Percentiles rank a stretch among this genome's conserved stretches.
Conservation (phyloP, 2,329 filamentous ascomycete species). For the Cladophialophora immunda region DNA sequence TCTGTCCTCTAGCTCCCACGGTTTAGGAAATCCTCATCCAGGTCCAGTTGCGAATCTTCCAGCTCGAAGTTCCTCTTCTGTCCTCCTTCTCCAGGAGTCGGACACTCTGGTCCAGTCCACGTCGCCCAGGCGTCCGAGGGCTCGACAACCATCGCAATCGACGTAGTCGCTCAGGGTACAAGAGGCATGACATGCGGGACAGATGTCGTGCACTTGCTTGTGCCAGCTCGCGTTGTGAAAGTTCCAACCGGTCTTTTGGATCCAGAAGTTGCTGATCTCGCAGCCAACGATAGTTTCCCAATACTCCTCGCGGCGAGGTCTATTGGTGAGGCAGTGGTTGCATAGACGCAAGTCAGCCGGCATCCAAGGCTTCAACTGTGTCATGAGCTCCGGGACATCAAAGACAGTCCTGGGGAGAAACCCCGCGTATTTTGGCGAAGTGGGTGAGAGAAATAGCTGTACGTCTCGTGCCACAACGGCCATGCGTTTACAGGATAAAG, state of each 20-base stretch:
- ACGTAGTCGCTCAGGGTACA: slow-evolving; percentile 40
- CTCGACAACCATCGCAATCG: slow-evolving; percentile 41
- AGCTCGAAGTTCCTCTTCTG: slow-evolving; percentile 34
- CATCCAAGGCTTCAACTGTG: slow-evolving; percentile 38
- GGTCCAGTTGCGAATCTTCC: slow-evolving; percentile 32
- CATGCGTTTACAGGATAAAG: slow-evolving; percentile 42
- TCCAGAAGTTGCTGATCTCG: slow-evolving; percentile 38
- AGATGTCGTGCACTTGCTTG: slow-evolving; percentile 41
- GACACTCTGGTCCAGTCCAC: slow-evolving; percentile 40
- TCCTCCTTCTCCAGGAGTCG: slow-evolving; percentile 33
- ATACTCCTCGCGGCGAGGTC: slow-evolving; percentile 36
- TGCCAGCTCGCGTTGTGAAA: slow-evolving; percentile 40
- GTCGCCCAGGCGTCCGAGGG: slow-evolving; percentile 40
- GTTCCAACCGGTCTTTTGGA: slow-evolving; percentile 40
- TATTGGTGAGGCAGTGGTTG: slow-evolving; percentile 41
- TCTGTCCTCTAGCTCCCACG: background rate
- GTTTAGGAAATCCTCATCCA: background rate
- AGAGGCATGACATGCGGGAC: slow-evolving; percentile 37
- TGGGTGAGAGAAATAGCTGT: slow-evolving; percentile 34
- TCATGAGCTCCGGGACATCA: slow-evolving; percentile 41
- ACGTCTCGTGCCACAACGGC: slow-evolving; percentile 31
- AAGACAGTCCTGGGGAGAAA: slow-evolving; percentile 38
- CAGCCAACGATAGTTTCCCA: slow-evolving; percentile 36
- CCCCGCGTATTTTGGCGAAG: slow-evolving; percentile 40
- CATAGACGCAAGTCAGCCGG: slow-evolving; percentile 36